Conservation (phyloP, 2,329 filamentous ascomycete species). For the Zopfia rhizophila region DNA sequence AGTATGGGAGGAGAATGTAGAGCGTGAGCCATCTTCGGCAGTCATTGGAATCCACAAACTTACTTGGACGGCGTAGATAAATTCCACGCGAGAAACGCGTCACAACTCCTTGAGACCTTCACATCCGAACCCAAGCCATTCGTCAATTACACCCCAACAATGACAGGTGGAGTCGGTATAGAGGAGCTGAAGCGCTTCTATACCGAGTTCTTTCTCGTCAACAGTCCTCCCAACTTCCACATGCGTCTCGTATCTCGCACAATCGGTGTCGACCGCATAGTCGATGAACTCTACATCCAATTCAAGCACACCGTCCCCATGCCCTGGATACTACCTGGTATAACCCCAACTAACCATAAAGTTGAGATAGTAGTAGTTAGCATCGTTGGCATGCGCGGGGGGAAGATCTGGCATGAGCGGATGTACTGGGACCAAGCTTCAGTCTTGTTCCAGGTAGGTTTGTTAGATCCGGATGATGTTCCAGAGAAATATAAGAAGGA, state of each 20-base stretch:
- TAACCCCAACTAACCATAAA: conserved; percentile 65
- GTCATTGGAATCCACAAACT: conserved; percentile 5
- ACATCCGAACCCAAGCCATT: conserved; percentile 48
- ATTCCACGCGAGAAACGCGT: conserved; percentile 46
- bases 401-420: conserved; percentile 66
- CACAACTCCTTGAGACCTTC: conserved; percentile 53
- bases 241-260: conserved; percentile 68
- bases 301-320: conserved; percentile 68
- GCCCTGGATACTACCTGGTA: conserved; percentile 68
- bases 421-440: conserved; percentile 72
- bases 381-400: conserved; percentile 65
- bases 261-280: conserved; percentile 67
- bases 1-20: conserved; percentile 55
- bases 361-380: conserved; percentile 68
- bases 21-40: conserved; percentile 33
- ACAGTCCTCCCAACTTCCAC: conserved; percentile 58
- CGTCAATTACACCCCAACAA: conserved; percentile 56
- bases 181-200: conserved; percentile 64
- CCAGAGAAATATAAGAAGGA: conserved; percentile 57
- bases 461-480: conserved; percentile 66
- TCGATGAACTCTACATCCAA: conserved; percentile 67
- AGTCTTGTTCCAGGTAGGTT: conserved; percentile 67
- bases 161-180: conserved; percentile 57
- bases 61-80: conserved; percentile 40
- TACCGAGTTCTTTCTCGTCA: conserved; percentile 64